These are phyloP conservation scores for Dipteronia sinensis DNA, from an alignment of 345 rosid species.

Conservation along the genomic window DNA sequence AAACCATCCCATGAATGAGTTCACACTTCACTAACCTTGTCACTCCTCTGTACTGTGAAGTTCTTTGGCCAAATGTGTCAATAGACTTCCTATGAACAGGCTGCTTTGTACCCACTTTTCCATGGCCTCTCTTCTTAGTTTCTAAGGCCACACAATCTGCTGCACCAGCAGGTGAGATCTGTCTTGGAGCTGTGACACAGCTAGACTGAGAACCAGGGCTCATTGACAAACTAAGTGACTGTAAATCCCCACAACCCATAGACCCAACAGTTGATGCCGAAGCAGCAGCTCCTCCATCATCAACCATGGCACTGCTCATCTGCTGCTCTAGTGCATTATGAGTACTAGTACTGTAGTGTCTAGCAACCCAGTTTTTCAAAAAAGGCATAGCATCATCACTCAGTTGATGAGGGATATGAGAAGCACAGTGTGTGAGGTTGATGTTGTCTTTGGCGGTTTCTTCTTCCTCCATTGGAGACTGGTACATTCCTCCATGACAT, in stretches of 20 bases:
- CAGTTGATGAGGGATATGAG: slow-evolving; percentile 36
- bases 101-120: slow-evolving; percentile 58
- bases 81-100: slow-evolving; percentile 82
- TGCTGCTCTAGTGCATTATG: slow-evolving; percentile 38
- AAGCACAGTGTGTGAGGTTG: slow-evolving; percentile 30
- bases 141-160: slow-evolving; percentile 41
- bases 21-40: slow-evolving; percentile 50
- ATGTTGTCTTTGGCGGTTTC: slow-evolving; percentile 30
- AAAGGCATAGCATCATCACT: slow-evolving; percentile 33
- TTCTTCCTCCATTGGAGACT: slow-evolving; percentile 34
- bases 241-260: slow-evolving; percentile 51
- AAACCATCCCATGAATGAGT: not conserved
- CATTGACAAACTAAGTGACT: slow-evolving; percentile 63
- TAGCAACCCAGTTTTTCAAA: slow-evolving; percentile 43
- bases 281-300: slow-evolving; percentile 26
- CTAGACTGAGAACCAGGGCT: slow-evolving; percentile 74
- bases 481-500: slow-evolving; percentile 38
- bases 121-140: slow-evolving; percentile 60
- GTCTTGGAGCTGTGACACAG: slow-evolving; percentile 53
- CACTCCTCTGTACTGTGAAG: slow-evolving; percentile 87
- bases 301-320: slow-evolving; percentile 27
- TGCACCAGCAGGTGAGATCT: slow-evolving; percentile 43
- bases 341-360: slow-evolving; percentile 33
- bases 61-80: slow-evolving; percentile 84
- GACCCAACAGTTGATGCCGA: slow-evolving; percentile 29